A percentile compares a stretch with the other conserved stretches of the same genome.
Conservation (phyloP, 257 asterid genomes). For the Striga asiatica region DNA sequence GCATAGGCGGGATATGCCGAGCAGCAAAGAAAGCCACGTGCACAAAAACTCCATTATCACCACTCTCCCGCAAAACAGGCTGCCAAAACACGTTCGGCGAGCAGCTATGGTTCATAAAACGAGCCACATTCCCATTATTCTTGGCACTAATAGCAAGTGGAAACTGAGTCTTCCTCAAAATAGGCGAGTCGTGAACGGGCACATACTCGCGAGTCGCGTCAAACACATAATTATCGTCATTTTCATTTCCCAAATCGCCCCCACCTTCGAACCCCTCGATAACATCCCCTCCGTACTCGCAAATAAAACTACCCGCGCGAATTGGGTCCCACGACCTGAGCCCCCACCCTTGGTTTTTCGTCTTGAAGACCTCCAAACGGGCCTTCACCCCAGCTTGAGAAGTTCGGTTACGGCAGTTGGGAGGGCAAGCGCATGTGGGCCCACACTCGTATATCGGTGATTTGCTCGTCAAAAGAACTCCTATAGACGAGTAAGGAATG, state of each 20-base stretch:
- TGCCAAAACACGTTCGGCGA: conserved; percentile 77
- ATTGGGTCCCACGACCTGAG: conserved; percentile 98
- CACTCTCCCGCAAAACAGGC: conserved; percentile 75
- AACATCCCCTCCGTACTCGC: conserved; percentile 83
- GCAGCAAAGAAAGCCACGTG: conserved; percentile 78
- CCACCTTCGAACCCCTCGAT: too few species aligned
- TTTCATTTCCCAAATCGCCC: conserved; percentile 30
- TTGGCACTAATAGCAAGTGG: conserved; percentile 75
- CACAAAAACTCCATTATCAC: conserved; percentile 43
- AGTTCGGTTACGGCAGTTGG: conserved; percentile 60
- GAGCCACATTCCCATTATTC: conserved; percentile 73
- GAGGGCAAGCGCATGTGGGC: conserved; percentile 54
- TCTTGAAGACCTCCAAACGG: conserved; percentile 76
- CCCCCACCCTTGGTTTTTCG: conserved; percentile 86
- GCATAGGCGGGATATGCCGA: conserved; percentile 85
- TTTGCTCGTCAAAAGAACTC: conserved; percentile 44
- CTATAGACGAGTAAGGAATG: conserved; percentile 56
- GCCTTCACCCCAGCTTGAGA: conserved; percentile 63
- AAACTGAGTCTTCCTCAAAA: conserved; percentile 36
- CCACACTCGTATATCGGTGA: conserved; percentile 67
- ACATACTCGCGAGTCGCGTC: conserved; percentile 64
- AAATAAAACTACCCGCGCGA: conserved; percentile 69
- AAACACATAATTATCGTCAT: conserved; percentile 48
- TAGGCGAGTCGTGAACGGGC: conserved; percentile 28
- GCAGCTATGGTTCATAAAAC: conserved; percentile 96